Evolutionary conservation across 129 eudicot species (phyloP).

Genomic region (Ambrosia trifida): DNA sequence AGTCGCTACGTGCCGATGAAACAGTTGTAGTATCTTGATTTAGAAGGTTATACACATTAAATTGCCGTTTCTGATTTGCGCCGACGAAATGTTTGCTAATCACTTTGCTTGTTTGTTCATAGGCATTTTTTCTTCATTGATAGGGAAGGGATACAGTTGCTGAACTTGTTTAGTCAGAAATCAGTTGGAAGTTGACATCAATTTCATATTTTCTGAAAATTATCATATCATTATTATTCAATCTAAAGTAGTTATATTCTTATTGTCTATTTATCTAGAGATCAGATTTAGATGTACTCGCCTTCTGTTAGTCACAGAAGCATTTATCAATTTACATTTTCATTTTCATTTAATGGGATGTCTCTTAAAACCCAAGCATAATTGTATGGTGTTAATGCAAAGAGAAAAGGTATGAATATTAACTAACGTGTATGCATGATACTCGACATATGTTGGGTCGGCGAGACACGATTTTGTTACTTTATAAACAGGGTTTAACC

Average conservation of each 20-base stretch:
- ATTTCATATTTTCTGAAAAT: slow-evolving; percentile 15
- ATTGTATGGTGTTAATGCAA: too few species aligned
- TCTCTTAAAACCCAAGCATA: neutral
- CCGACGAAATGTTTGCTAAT: slow-evolving; percentile 22
- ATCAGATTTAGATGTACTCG: slow-evolving; percentile 24
- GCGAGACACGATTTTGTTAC: too few species aligned
- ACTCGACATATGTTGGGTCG: too few species aligned
- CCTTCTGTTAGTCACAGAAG: slow-evolving; percentile 21
- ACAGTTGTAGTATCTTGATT: neutral
- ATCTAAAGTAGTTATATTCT: slow-evolving; percentile 19
- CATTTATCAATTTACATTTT: slow-evolving; percentile 18
- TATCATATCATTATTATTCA: slow-evolving; percentile 4
- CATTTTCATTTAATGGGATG: neutral
- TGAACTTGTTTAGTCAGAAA: slow-evolving; percentile 15
- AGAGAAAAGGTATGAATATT: too few species aligned
- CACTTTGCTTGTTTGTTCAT: slow-evolving; percentile 32
- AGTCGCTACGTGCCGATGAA: too few species aligned
- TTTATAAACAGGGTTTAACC: too few species aligned
- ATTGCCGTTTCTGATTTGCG: neutral
- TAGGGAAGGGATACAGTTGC: slow-evolving; percentile 25
- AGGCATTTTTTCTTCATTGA: slow-evolving; percentile 39
- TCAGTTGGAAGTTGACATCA: slow-evolving; percentile 10
- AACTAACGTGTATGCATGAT: too few species aligned
- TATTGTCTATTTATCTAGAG: slow-evolving; percentile 24
- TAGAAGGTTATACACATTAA: neutral